Evolutionary conservation across 805 yeast genomes (phyloP), one percentile per base, ranked within the genome.

Genomic region (Metschnikowia amazonensis): DNA sequence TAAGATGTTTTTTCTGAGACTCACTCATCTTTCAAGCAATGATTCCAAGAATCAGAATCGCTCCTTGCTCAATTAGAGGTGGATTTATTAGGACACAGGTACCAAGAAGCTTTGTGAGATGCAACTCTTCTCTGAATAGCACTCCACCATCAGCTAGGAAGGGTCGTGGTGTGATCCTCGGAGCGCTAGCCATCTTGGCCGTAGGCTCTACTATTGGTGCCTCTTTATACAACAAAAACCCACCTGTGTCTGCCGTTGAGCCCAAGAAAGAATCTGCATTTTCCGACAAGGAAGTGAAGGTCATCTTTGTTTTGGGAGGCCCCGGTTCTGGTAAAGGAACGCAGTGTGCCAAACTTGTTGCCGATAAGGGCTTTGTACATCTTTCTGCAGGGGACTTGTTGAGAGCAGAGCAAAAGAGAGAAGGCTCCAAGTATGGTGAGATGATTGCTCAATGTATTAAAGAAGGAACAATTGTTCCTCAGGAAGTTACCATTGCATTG

Each of bases 271-370:
- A 36, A 13, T 61, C 69, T 25, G 81, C 84, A 0, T 86, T 86
- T 61, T 67, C 76, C 8, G 75, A 76, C 2, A 80, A 81, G 32
- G 82, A 87, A 45, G 81, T 86, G 24, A 80, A 86, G 23, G 95
- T 92, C 4, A 76, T 90, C 23, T 92, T 88, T 64, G 97, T 92
- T 16, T 78, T 92, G 27, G 99, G 99, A 36, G 98, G 98, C 3
- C 98, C 98, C 4, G 98, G 98, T 17, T 87, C 96, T 24, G 98
- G 99, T 36, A 94, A 94, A 63, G 98, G 99, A 46, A 92, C 99
- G 1, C 99, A 92, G 67, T 88, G 97, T 72, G 84, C 83, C 27
- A 86, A 81, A 60, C 75, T 92, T 46, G 97, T 92, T 36, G 67
- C 76, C 17, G 87, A 89, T 57, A 85, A 79, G 62, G 81, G 83